A percentile compares a stretch with the other conserved stretches of the same genome.
phyloP scores from a whole-genome alignment of 257 asterid species.

The Nicotiana undulata region DNA sequence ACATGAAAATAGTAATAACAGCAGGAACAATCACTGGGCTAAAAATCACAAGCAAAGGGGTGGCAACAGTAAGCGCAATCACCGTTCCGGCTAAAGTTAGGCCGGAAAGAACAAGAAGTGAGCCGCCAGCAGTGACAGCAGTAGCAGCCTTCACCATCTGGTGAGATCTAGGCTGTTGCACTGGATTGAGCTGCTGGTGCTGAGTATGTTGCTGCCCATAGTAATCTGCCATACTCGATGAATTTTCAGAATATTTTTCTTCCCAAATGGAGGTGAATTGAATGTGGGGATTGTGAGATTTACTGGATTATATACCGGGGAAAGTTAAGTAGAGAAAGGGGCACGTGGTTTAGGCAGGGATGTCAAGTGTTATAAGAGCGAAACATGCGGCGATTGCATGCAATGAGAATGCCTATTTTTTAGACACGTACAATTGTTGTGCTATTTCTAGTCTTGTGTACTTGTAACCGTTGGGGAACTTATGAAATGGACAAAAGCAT shows the following conservation, averaged over 20 bases:
- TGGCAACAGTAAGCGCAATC: constrained; percentile 55
- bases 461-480: neutral
- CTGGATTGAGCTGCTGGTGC: constrained; percentile 7
- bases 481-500: neutral
- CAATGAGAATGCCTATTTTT: neutral
- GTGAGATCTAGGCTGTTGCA: constrained; percentile 33
- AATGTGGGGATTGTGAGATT: neutral
- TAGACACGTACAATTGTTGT: neutral
- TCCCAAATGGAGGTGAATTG: neutral
- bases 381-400: constrained; percentile 3
- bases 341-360: neutral
- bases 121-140: constrained; percentile 65
- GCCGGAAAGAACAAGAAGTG: constrained; percentile 57
- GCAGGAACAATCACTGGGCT: constrained; percentile 88
- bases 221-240: constrained; percentile 30
- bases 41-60: constrained; percentile 69
- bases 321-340: neutral
- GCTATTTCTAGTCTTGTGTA: neutral
- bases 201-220: constrained; percentile 11
- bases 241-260: neutral
- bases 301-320: constrained; percentile 3
- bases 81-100: constrained; percentile 56
- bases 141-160: constrained; percentile 58
- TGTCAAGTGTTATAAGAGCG: neutral
- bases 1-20: constrained; percentile 27